Evolutionary conservation across 2,329 filamentous ascomycete species (phyloP).

Genomic region (Aspergillus viridinutans): DNA sequence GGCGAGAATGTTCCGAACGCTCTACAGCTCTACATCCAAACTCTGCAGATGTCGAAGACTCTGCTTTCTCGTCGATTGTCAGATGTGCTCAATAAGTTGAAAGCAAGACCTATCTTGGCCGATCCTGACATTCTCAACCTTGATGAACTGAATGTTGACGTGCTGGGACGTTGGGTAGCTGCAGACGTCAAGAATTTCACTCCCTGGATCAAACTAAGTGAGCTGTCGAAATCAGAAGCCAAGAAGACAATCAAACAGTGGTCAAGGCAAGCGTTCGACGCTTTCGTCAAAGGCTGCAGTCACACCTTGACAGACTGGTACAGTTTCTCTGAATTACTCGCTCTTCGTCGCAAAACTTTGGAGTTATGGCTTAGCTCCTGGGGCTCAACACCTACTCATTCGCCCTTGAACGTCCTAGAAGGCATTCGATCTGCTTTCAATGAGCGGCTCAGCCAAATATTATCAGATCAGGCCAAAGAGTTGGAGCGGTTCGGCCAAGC

Average conservation of each 20-base stretch:
- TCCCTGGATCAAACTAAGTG: conserved; percentile 80
- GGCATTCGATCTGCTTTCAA: conserved; percentile 67
- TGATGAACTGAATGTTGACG: conserved; percentile 69
- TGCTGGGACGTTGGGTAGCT: conserved; percentile 74
- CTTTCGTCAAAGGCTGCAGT: conserved; percentile 59
- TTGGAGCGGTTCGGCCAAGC: conserved; percentile 63
- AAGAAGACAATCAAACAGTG: conserved; percentile 60
- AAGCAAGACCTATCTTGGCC: conserved; percentile 66
- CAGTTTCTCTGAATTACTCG: conserved; percentile 66
- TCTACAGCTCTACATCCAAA: conserved; percentile 69
- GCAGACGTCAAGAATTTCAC: conserved; percentile 81
- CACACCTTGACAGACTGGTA: conserved; percentile 56
- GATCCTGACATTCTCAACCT: conserved; percentile 63
- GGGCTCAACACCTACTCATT: conserved; percentile 55
- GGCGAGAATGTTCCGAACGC: conserved; percentile 57
- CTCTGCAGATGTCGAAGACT: conserved; percentile 70
- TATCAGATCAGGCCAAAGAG: conserved; percentile 60
- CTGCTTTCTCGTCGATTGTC: conserved; percentile 69
- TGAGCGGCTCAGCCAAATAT: conserved; percentile 58
- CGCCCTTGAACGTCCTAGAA: conserved; percentile 62
- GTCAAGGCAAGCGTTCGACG: conserved; percentile 58
- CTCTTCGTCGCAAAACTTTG: conserved; percentile 65
- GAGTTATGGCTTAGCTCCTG: conserved; percentile 68
- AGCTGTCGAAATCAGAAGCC: conserved; percentile 59
- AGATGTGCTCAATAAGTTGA: conserved; percentile 64